Conservation (phyloP, 257 asterid species). For the Echites panduratus region DNA sequence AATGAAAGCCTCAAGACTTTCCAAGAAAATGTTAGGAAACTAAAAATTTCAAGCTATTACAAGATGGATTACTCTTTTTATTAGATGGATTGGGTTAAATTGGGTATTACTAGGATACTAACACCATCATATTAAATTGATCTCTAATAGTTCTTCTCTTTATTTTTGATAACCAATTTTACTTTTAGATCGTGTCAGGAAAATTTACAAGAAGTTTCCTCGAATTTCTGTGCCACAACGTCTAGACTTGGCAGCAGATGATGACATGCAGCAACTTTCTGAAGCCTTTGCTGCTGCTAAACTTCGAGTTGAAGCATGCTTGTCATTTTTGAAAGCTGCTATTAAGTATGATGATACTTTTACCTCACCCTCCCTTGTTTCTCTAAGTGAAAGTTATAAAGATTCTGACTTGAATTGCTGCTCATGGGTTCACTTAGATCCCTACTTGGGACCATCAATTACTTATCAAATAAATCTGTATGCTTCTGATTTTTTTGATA, state of each 20-base stretch:
- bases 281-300: slow-evolving; percentile 95
- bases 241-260: slow-evolving; percentile 72
- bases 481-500: neutral
- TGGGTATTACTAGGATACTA: too few relatives aligned
- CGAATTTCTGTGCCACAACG: slow-evolving; percentile 77
- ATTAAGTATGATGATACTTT: slow-evolving; percentile 46
- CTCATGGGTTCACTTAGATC: neutral
- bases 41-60: too few relatives aligned
- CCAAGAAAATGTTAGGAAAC: too few relatives aligned
- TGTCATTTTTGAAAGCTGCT: slow-evolving; percentile 80
- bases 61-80: too few relatives aligned
- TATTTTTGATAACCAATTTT: slow-evolving; percentile 24
- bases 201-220: slow-evolving; percentile 74
- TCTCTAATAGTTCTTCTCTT: slow-evolving; percentile 11
- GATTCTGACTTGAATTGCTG: neutral
- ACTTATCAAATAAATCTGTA: neutral
- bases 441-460: neutral
- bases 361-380: slow-evolving; percentile 16
- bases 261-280: slow-evolving; percentile 73
- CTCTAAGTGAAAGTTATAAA: neutral
- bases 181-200: slow-evolving; percentile 65
- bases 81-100: too few relatives aligned
- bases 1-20: too few relatives aligned
- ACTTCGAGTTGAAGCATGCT: slow-evolving; percentile 81
- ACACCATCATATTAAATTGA: neutral